Conservation (phyloP, 2,329 filamentous ascomycete genomes). For the Ilyonectria destructans region DNA sequence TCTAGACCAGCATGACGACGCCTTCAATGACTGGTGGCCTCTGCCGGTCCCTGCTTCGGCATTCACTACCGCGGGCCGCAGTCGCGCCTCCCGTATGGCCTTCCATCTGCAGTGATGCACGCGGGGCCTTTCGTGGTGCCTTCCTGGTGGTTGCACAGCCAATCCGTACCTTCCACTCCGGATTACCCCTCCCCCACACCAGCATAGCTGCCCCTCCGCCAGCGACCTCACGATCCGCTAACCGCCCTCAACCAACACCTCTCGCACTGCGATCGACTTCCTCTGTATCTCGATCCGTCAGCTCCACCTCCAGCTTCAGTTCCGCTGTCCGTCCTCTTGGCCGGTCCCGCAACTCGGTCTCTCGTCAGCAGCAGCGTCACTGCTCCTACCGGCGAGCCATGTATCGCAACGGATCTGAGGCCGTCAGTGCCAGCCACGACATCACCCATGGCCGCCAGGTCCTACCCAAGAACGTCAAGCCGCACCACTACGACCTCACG, state of each 20-base stretch:
- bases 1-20: conserved; percentile 3
- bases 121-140: background rate
- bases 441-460: conserved; percentile 76
- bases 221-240: conserved; percentile 10
- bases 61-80: conserved; percentile 10
- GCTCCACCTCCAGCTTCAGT: background rate
- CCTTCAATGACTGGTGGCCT: conserved; percentile 2
- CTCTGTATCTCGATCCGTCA: conserved; percentile 9
- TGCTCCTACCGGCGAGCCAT: conserved; percentile 52
- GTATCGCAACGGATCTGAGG: conserved; percentile 48
- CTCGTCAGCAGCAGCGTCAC: conserved; percentile 44
- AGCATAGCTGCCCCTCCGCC: conserved; percentile 37
- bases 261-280: background rate
- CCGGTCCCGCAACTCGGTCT: conserved; percentile 24
- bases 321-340: conserved; percentile 3
- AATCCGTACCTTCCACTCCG: conserved; percentile 44
- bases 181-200: conserved; percentile 49
- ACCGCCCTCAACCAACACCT: background rate
- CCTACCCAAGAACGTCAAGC: conserved; percentile 91
- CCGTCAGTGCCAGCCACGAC: conserved; percentile 46
- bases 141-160: conserved; percentile 29
- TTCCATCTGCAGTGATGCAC: conserved; percentile 1
- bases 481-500: conserved; percentile 91
- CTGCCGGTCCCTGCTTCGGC: conserved; percentile 21
- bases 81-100: conserved; percentile 9